Evolutionary conservation across 2,329 filamentous ascomycete species (phyloP).

Genomic region (Pseudopyricularia javanii): DNA sequence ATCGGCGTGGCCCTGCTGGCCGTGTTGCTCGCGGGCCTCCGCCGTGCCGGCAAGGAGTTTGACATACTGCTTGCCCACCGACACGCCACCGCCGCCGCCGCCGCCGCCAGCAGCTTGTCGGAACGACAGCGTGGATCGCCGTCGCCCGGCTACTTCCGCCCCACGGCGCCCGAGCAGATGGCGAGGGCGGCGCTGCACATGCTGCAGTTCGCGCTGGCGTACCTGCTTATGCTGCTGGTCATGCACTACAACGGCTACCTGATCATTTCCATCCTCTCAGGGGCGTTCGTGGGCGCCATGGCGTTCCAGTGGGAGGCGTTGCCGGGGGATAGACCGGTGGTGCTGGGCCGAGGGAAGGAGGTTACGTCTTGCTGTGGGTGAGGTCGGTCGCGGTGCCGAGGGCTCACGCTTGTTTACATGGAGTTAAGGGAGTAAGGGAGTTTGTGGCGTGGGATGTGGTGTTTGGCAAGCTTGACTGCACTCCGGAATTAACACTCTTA

Average conservation of each 20-base stretch:
- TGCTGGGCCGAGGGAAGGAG: constrained; percentile 11
- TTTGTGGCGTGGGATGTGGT: too few relatives aligned
- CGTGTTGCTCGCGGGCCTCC: constrained; percentile 58
- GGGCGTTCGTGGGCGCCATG: constrained; percentile 60
- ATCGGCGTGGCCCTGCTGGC: constrained; percentile 68
- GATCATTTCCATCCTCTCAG: constrained; percentile 71
- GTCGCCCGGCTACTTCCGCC: constrained; percentile 31
- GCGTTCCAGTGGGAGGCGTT: constrained; percentile 59
- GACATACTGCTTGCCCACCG: constrained; percentile 52
- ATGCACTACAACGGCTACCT: constrained; percentile 62
- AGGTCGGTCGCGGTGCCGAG: too few relatives aligned
- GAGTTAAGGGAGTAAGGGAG: too few relatives aligned
- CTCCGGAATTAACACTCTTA: too few relatives aligned
- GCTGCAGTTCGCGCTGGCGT: constrained; percentile 61
- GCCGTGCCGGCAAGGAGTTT: constrained; percentile 59
- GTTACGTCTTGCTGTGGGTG: constrained; percentile 15
- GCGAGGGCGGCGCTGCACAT: constrained; percentile 56
- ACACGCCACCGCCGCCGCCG: constrained; percentile 17
- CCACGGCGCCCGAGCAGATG: constrained; percentile 52
- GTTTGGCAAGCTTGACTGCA: too few relatives aligned
- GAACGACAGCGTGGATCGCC: too few relatives aligned
- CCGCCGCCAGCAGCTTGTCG: too few relatives aligned
- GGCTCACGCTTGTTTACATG: too few relatives aligned
- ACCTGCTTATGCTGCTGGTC: constrained; percentile 64
- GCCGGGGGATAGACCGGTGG: constrained; percentile 9